phyloP scores from a whole-genome alignment of 768 basidiomycete genomes.

The Royoungia palumana region DNA sequence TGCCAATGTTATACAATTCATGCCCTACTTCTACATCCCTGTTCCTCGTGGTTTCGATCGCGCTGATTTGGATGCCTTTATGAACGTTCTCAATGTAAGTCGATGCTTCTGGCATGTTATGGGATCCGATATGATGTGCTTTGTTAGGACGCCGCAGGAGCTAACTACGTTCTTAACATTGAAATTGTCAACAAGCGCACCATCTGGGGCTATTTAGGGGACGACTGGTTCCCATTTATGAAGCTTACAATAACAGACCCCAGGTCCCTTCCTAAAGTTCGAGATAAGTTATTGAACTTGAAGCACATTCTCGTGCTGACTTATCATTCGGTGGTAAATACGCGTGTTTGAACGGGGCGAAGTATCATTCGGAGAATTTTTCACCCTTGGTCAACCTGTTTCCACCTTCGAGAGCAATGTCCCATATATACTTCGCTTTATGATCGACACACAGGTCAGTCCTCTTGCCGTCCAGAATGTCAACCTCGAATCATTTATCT shows the following conservation, averaged over 20 bases:
- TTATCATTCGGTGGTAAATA: constrained; percentile 30
- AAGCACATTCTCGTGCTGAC: constrained; percentile 10
- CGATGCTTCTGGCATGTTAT: neutral
- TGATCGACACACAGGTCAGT: constrained; percentile 92
- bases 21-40: constrained; percentile 91
- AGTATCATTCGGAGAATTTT: constrained; percentile 61
- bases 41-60: constrained; percentile 79
- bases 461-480: neutral
- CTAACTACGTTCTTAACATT: constrained; percentile 44
- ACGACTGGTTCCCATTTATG: constrained; percentile 75
- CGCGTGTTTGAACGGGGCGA: constrained; percentile 74
- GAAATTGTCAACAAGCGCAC: constrained; percentile 65
- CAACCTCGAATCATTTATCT: neutral
- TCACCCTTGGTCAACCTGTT: constrained; percentile 42
- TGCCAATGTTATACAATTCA: constrained; percentile 74
- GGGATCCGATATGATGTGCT: neutral
- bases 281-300: constrained; percentile 67
- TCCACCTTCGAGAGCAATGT: constrained; percentile 94
- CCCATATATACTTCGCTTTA: constrained; percentile 85
- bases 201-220: constrained; percentile 87
- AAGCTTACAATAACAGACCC: constrained; percentile 77
- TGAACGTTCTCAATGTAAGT: constrained; percentile 71
- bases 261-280: constrained; percentile 75
- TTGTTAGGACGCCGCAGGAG: constrained; percentile 26
- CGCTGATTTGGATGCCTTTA: constrained; percentile 64